These are phyloP conservation scores for Rhynchospora pubera DNA, from an alignment of 176 grass and related monocot species.

Conservation along the genomic window DNA sequence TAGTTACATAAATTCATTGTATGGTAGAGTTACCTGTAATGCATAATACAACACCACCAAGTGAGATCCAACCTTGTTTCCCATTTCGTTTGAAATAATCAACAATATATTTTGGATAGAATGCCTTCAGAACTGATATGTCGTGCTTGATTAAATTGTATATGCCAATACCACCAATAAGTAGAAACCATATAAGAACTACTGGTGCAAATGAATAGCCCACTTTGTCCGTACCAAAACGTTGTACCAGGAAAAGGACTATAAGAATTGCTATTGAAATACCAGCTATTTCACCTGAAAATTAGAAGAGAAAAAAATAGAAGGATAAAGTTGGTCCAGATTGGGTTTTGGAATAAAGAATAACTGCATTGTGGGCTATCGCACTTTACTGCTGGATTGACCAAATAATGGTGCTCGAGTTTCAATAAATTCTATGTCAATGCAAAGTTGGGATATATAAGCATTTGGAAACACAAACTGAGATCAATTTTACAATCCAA, in stretches of 20 bases:
- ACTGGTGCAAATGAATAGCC: slow-evolving; percentile 72
- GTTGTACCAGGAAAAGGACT: slow-evolving; percentile 45
- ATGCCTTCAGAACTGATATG: slow-evolving; percentile 39
- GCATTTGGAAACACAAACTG: neutral
- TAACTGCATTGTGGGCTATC: no score
- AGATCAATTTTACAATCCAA: neutral
- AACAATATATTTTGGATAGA: slow-evolving; percentile 60
- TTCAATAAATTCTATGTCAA: neutral
- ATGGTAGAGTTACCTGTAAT: slow-evolving; percentile 44
- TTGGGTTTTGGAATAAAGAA: no score
- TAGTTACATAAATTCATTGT: neutral
- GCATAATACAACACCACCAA: slow-evolving; percentile 67
- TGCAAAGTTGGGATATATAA: neutral
- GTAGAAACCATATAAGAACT: slow-evolving; percentile 50
- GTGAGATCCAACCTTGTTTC: slow-evolving; percentile 59
- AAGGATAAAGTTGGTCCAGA: no score
- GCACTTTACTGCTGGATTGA: no score
- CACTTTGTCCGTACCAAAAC: slow-evolving; percentile 64
- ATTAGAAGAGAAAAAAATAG: neutral
- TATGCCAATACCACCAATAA: slow-evolving; percentile 49
- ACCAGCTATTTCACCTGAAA: slow-evolving; percentile 44
- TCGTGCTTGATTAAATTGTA: slow-evolving; percentile 65
- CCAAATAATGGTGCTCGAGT: neutral
- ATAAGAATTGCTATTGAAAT: slow-evolving; percentile 58
- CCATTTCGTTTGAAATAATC: slow-evolving; percentile 69